Evolutionary conservation across 2,329 filamentous ascomycete genomes (phyloP), one percentile per base, ranked within the genome.

Genomic region (Phyllosticta paracitricarpa): DNA sequence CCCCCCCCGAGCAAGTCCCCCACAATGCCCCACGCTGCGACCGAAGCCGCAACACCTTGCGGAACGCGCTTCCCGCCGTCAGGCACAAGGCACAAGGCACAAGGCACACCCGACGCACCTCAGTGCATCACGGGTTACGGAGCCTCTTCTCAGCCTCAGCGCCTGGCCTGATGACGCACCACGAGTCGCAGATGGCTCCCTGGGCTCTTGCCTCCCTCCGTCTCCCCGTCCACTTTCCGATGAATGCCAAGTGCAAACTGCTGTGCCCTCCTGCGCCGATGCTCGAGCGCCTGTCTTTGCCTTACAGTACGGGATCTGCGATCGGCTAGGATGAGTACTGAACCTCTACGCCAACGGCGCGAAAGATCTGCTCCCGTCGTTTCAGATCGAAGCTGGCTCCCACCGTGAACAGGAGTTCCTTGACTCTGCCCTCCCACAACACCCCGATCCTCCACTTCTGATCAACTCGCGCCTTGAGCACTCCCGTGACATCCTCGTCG

Each of bases 391-490:
- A 84, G 57, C 86, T 89, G 62, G 91, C 90, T 9, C 94, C 94
- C 52, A 96, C 81, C 68, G 91, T 96, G 72, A 97, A 95, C 62
- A 99, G 81, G 63, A 99, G 78, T 66, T 96, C 93, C 77, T 97
- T 96, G 63, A 95, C 84, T 60, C 91, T 83, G 2, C 93, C 92
- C 73, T 97, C 93, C 93, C 94, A 99, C 24, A 97, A 76, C 57
- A 97, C 73, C 0, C 91, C 89, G 59, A 97, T 84, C 65, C 87
- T 87, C 77, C 91, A 86, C 66, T 92, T 89, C 77, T 97, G 92
- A 71, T 97, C 91, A 58, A 97, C 80, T 57, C 89, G 84, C 54
- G 92, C 88, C 75, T 97, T 99, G 66, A 99, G 76, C 33, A 97
- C 92, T 6, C 92, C 93, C 33, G 89, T 85, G 63, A 90, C 89